Evolutionary conservation across 371 early-diverging fungal genomes (phyloP).

Genomic region (Capillidium heterosporum): DNA sequence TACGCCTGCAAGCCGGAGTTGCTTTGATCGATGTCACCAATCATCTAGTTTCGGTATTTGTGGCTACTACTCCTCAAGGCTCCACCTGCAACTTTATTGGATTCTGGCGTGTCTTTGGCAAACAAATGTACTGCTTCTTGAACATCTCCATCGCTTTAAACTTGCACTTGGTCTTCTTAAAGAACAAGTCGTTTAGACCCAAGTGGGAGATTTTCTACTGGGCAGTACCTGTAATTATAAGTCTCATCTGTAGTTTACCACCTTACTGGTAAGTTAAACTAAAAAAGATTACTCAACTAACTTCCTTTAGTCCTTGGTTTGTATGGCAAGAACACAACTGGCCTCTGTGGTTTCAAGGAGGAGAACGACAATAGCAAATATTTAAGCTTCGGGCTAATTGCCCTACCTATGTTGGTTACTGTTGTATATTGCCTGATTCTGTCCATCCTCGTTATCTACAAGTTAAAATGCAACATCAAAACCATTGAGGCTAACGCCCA

Average conservation of each 20-base stretch:
- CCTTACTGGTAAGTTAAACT: background rate
- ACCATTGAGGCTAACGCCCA: background rate
- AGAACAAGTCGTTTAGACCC: background rate
- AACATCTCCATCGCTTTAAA: background rate
- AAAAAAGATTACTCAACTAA: background rate
- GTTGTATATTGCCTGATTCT: background rate
- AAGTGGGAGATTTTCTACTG: background rate
- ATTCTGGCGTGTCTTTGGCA: background rate
- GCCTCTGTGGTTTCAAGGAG: background rate
- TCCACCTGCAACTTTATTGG: background rate
- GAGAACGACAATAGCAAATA: background rate
- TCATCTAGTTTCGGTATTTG: background rate
- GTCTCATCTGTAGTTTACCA: background rate
- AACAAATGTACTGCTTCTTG: background rate
- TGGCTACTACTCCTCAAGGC: background rate
- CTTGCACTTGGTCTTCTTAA: background rate
- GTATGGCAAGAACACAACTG: background rate
- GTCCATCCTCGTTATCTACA: background rate
- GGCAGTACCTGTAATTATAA: background rate
- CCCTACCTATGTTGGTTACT: background rate
- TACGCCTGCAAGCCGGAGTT: background rate
- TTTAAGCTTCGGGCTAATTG: background rate
- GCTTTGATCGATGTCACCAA: background rate
- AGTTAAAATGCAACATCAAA: background rate
- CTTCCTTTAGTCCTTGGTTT: background rate